Conservation (phyloP, 228 moss, liverwort and hornwort species). For the Sphagnum magellanicum region DNA sequence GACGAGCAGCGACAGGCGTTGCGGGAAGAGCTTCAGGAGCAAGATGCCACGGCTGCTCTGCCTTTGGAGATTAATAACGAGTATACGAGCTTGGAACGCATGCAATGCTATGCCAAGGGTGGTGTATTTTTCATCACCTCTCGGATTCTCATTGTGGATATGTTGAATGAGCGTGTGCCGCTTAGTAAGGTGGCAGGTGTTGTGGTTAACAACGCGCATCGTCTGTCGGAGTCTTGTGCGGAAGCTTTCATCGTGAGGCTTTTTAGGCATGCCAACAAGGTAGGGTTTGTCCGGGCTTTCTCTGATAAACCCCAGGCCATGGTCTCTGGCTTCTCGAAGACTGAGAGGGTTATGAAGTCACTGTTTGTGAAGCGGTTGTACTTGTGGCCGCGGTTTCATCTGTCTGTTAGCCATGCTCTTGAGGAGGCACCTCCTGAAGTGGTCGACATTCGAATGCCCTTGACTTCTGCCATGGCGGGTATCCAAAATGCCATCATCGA, state of each 20-base stretch:
- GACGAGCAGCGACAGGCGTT: conserved; percentile 72
- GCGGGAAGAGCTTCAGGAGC: conserved; percentile 80
- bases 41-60: conserved; percentile 38
- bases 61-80: conserved; percentile 82
- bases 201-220: conserved; percentile 76
- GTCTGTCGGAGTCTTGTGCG: conserved; percentile 80
- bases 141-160: conserved; percentile 88
- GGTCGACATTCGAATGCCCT: conserved; percentile 89
- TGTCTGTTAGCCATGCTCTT: conserved; percentile 62
- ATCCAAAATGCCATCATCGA: conserved; percentile 91
- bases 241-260: conserved; percentile 94
- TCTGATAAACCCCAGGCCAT: conserved; percentile 92
- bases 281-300: conserved; percentile 80
- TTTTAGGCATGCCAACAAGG: conserved; percentile 71
- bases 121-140: conserved; percentile 91
- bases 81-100: conserved; percentile 72
- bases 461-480: conserved; percentile 87
- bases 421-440: conserved; percentile 79
- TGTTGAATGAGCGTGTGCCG: conserved; percentile 94
- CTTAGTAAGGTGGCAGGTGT: conserved; percentile 73
- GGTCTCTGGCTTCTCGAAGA: conserved; percentile 89
- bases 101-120: conserved; percentile 59
- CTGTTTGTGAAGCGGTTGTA: conserved; percentile 71
- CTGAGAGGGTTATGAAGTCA: conserved; percentile 91
- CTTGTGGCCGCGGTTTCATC: conserved; percentile 93